Percentiles rank a stretch among this genome's conserved stretches.
Conservation (phyloP, 805 yeast genomes). For the Saturnispora quitensis region DNA sequence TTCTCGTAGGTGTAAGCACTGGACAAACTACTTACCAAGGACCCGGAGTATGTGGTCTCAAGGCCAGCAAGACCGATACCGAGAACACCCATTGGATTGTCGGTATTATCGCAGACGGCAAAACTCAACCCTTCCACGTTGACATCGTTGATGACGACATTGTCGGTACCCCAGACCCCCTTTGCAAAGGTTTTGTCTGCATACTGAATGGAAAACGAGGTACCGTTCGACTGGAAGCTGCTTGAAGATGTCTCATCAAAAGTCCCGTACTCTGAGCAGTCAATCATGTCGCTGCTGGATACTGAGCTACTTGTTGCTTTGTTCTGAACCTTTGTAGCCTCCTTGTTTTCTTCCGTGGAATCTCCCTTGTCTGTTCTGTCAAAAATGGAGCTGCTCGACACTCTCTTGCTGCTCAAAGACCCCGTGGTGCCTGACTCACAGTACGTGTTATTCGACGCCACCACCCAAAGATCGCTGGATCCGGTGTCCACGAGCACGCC, state of each 20-base stretch:
- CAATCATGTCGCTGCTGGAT: constrained; percentile 12
- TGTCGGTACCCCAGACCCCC: constrained; percentile 57
- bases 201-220: constrained; percentile 36
- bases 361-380: constrained; percentile 1
- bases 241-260: constrained; percentile 34
- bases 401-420: constrained; percentile 7
- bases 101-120: constrained; percentile 63
- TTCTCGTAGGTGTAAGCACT: constrained; percentile 44
- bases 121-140: constrained; percentile 46
- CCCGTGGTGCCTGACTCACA: constrained; percentile 23
- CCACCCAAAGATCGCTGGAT: constrained; percentile 66
- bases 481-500: constrained; percentile 64
- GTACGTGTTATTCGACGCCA: constrained; percentile 40
- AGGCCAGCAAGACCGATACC: constrained; percentile 65
- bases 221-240: constrained; percentile 32
- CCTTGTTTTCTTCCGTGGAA: not conserved
- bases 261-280: constrained; percentile 40
- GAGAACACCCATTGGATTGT: constrained; percentile 59
- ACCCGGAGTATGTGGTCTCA: constrained; percentile 43
- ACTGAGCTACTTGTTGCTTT: constrained; percentile 4
- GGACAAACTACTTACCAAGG: not conserved
- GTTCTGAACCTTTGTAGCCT: not conserved
- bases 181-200: constrained; percentile 40
- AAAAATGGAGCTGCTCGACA: not conserved
- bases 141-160: constrained; percentile 41